Evolutionary conservation across 495 filamentous ascomycete species (phyloP), one percentile per base, ranked within the genome.

Genomic region (Hypoxylon fragiforme): DNA sequence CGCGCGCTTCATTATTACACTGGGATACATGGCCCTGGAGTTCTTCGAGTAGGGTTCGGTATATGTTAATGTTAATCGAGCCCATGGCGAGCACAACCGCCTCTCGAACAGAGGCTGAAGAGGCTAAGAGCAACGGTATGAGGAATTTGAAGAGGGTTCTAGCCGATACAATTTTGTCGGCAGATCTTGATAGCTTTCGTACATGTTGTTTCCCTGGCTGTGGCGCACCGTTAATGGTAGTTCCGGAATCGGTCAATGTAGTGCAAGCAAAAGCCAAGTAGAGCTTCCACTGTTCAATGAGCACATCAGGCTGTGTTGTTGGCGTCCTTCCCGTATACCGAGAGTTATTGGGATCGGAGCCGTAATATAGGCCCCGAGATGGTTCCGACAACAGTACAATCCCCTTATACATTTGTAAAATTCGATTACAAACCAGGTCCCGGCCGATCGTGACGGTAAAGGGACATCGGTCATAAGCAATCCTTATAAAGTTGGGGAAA

Each of bases 221-320:
- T 71, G 81, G 60, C 63, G 65, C 53, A 40, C 65, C 82, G 60
- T 80, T 83, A 34, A 81, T 83, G 22, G 81, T 77, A 13, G 78
- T 83, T 13, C 91, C 92, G 13, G 90, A 83, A 50, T 91, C 92
- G 21, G 87, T 92, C 20, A 99, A 77, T 0, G 95, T 99, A 7
- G 91, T 95, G 67, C 95, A 99, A 4, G 95, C 95, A 71, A 97
- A 95, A 36, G 95, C 89, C 34, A 99, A 79, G 66, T 97, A 97
- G n/a, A 97, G 75, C 70, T 96, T 97, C 92, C 92, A 99, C 69
- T 99, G 94, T 65, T 97, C 94, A 50, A 97, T 82, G 47, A 98
- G 74, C 31, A 95, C 84, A 43, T 95, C 91, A 2, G 91, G 88
- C 7, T 91, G 85, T 19, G 89, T 86, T 3, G 86, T 88, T 22